A percentile compares a stretch with the other conserved stretches of the same genome.
Conservation (phyloP, 441 rosid genomes). For the Pelargonium exstipulatum region DNA sequence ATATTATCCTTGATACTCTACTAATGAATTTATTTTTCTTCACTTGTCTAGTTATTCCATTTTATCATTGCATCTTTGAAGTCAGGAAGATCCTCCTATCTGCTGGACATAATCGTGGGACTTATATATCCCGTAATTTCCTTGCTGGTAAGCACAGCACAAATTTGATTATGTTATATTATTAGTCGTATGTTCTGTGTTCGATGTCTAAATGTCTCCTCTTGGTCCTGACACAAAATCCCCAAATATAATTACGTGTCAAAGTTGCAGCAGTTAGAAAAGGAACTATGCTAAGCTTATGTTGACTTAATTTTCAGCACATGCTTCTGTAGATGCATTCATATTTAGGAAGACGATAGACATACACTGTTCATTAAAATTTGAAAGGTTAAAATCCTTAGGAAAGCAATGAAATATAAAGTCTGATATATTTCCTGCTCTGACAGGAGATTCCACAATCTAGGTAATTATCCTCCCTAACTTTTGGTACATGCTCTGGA, state of each 20-base stretch:
- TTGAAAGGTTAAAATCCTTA: not conserved
- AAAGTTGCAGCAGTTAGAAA: not conserved
- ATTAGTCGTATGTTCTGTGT: slow-evolving; percentile 6
- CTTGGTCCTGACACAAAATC: not conserved
- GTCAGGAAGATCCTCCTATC: slow-evolving; percentile 92
- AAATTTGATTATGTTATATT: slow-evolving; percentile 10
- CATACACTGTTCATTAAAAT: not conserved
- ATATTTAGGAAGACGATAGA: not conserved
- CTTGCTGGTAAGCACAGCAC: slow-evolving; percentile 59
- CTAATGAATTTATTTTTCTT: slow-evolving; percentile 19
- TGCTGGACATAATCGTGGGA: slow-evolving; percentile 71
- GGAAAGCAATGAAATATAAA: not conserved
- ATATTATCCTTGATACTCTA: slow-evolving; percentile 5
- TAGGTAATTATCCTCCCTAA: not conserved
- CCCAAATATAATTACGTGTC: not conserved
- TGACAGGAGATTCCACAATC: not conserved
- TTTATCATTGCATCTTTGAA: slow-evolving; percentile 81
- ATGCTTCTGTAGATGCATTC: not conserved
- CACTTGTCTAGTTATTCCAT: slow-evolving; percentile 63
- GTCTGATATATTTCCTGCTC: slow-evolving; percentile 1
- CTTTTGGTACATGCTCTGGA: not conserved
- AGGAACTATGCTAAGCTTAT: not conserved
- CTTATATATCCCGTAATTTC: slow-evolving; percentile 84
- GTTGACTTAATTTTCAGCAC: not conserved
- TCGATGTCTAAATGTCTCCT: slow-evolving; percentile 1